Conservation (phyloP, 257 asterid genomes). For the Nicotiana otophora region DNA sequence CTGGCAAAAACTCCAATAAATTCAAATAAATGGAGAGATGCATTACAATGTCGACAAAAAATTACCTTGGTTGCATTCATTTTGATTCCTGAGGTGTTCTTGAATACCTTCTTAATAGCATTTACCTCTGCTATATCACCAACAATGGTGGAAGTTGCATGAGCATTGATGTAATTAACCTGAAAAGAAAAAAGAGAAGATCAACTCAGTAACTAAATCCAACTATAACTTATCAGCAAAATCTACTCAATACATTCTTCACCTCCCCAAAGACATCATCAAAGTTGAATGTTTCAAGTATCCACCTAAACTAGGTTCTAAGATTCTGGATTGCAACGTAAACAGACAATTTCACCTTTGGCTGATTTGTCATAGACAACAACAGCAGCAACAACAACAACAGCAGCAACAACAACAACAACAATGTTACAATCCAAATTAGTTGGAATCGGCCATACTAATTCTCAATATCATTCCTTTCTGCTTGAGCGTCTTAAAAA, state of each 20-base stretch:
- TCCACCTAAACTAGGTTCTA: background rate
- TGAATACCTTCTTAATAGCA: conserved; percentile 90
- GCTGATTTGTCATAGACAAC: background rate
- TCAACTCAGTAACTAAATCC: background rate
- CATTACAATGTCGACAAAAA: background rate
- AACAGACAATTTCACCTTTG: background rate
- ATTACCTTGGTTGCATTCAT: conserved; percentile 85
- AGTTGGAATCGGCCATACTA: background rate
- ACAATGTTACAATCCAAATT: background rate
- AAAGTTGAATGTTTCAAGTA: background rate
- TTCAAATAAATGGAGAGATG: background rate
- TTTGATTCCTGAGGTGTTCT: conserved; percentile 66
- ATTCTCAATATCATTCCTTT: background rate
- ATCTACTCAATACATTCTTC: background rate
- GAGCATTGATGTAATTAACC: conserved; percentile 95
- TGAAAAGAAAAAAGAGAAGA: conserved; percentile 26
- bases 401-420: background rate
- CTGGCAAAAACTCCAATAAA: background rate
- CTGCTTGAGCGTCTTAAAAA: background rate
- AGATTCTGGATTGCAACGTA: background rate
- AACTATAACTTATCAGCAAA: background rate
- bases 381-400: too few species aligned
- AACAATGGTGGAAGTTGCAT: conserved; percentile 87
- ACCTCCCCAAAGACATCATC: background rate
- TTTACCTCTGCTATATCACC: conserved; percentile 93